Base-by-base conservation (phyloP, 495 filamentous ascomycete species). In the Letharia columbiana region DNA sequence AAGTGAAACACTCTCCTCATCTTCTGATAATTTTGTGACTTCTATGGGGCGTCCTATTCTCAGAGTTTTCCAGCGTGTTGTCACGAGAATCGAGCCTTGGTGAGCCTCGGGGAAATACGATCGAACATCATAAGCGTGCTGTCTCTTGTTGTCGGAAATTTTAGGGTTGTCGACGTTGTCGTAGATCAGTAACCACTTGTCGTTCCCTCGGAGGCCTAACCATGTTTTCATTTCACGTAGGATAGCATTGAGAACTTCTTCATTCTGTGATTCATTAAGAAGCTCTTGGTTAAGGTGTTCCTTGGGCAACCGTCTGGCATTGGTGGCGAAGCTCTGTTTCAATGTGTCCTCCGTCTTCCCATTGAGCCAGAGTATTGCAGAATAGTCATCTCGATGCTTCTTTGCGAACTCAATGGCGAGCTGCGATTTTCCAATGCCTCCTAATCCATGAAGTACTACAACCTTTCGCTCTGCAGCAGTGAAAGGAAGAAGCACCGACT, bases 61-160 rank as follows among this genome's bases (percentile, higher is more conserved):
- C n/a, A 28, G n/a, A 28, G 47, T 50, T 23, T 10, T 50, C 47
- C 47, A 50, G 73, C 76, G 74, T 7, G 79, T 80, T 61, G 78
- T 80, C 39, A 80, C 71, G 23, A 81, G 66, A 41, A 81, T 67
- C 12, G 73, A 73, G 8, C 76, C 78, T 60, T 78, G 76, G 59
- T 73, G 52, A 17, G 66, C 52, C 9, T 74, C 65, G 9, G 77
- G 72, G 33, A 80, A 67, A 65, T 74, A 79, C 33, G 60, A 66
- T 23, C 65, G 60, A 60, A 80, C 75, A 63, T 80, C 70, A 47
- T 74, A 70, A 59, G 67, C 71, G 15, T 41, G 40, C 18, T 63
- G 60, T 58, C 71, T 64, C 9, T 56, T 50, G 20, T 61, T 69
- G 18, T 71, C 67, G 23, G 70, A 40, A 18, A 71, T n/a, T 49